Evolutionary conservation across 1,139 yeast species (phyloP).

Genomic region (Kluyveromyces sp.): DNA sequence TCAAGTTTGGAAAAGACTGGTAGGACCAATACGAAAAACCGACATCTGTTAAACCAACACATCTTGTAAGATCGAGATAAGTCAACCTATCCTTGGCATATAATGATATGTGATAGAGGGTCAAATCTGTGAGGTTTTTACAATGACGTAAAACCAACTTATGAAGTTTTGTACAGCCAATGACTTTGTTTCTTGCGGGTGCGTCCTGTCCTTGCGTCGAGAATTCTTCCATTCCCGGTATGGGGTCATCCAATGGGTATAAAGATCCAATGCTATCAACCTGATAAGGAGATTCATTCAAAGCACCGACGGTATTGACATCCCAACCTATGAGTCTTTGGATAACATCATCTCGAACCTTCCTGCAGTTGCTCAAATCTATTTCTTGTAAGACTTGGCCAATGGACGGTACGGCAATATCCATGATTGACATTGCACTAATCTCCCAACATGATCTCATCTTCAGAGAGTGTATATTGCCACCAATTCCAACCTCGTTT

Average conservation of each 20-base stretch:
- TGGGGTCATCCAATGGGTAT: slow-evolving; percentile 15
- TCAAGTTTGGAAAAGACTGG: slow-evolving; percentile 46
- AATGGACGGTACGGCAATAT: slow-evolving; percentile 57
- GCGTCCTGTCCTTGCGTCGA: slow-evolving; percentile 8
- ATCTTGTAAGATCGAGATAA: slow-evolving; percentile 57
- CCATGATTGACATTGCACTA: slow-evolving; percentile 76
- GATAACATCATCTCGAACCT: slow-evolving; percentile 63
- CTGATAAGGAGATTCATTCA: not conserved
- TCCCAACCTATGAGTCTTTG: slow-evolving; percentile 60
- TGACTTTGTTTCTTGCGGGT: not conserved
- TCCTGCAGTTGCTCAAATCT: slow-evolving; percentile 65
- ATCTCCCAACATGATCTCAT: slow-evolving; percentile 75
- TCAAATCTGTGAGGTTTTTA: slow-evolving; percentile 61
- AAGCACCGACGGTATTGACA: not conserved
- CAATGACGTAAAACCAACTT: slow-evolving; percentile 59
- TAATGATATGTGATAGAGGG: slow-evolving; percentile 57
- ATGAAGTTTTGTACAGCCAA: slow-evolving; percentile 55
- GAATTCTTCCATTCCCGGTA: slow-evolving; percentile 24
- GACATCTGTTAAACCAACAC: slow-evolving; percentile 69
- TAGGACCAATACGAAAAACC: slow-evolving; percentile 65
- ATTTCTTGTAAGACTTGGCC: slow-evolving; percentile 53
- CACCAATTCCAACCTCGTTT: slow-evolving; percentile 62
- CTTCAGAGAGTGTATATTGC: slow-evolving; percentile 45
- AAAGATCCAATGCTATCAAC: slow-evolving; percentile 1
- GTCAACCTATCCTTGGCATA: slow-evolving; percentile 52